Conservation (phyloP, 1,139 yeast genomes). For the Yamadazyma atmosphaerica region DNA sequence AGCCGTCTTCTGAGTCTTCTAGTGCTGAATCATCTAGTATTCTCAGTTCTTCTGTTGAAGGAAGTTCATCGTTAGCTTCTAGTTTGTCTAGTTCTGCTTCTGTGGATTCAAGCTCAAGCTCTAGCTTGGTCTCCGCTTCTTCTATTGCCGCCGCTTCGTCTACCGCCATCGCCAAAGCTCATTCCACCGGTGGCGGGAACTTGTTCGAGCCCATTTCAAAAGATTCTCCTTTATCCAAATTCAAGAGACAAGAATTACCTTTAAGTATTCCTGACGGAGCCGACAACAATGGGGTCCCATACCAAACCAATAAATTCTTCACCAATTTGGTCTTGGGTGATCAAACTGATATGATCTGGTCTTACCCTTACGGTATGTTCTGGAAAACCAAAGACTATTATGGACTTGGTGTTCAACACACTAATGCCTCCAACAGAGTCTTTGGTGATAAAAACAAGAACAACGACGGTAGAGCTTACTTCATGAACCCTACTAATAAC, state of each 20-base stretch:
- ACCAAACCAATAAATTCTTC: conserved; percentile 82
- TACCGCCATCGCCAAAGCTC: conserved; percentile 8
- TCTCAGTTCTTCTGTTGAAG: conserved; percentile 1
- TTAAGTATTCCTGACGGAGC: conserved; percentile 51
- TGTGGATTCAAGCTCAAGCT: conserved; percentile 8
- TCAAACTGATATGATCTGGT: conserved; percentile 67
- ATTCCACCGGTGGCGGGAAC: conserved; percentile 22
- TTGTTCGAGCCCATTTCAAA: conserved; percentile 53
- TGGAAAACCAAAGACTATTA: conserved; percentile 41
- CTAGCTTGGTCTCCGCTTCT: conserved; percentile 6
- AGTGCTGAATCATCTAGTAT: conserved; percentile 4
- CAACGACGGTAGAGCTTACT: conserved; percentile 37
- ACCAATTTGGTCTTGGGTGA: conserved; percentile 70
- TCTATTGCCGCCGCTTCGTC: conserved; percentile 4
- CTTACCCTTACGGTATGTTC: conserved; percentile 84
- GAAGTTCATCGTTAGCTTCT: conserved; percentile 2
- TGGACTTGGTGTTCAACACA: conserved; percentile 73
- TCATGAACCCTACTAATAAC: conserved; percentile 53
- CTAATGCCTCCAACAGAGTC: conserved; percentile 56
- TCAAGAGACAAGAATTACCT: conserved; percentile 50
- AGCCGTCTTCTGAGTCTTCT: conserved; percentile 4
- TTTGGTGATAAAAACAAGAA: conserved; percentile 55
- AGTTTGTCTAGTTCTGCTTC: no score
- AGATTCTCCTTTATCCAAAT: conserved; percentile 48
- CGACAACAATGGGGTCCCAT: conserved; percentile 46